Conservation (phyloP, 129 eudicot genomes). For the Glebionis coronaria region DNA sequence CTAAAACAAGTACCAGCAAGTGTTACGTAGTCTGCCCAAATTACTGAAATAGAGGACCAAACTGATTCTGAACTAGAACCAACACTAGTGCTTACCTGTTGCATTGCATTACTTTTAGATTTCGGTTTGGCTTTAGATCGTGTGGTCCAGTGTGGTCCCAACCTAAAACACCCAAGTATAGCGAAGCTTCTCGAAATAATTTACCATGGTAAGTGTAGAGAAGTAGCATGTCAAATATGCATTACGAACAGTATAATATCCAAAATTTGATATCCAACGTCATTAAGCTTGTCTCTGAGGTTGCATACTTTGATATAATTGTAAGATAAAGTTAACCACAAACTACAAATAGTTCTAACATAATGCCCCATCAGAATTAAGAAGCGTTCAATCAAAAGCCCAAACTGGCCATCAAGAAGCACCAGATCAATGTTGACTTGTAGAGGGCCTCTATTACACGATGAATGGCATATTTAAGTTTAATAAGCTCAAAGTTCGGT, state of each 20-base stretch:
- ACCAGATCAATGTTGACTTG: neutral
- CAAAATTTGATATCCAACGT: neutral
- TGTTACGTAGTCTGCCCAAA: too few relatives aligned
- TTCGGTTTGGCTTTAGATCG: neutral
- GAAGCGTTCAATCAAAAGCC: neutral
- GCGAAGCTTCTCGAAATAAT: neutral
- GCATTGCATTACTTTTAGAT: neutral
- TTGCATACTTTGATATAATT: constrained; percentile 9
- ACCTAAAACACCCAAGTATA: neutral
- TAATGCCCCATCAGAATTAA: neutral
- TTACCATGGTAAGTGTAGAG: neutral
- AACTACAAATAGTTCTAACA: neutral
- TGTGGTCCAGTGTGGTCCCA: too few relatives aligned
- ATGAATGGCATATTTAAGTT: constrained; percentile 10
- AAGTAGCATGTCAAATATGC: neutral
- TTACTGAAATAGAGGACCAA: too few relatives aligned
- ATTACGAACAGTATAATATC: neutral
- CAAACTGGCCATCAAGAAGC: neutral
- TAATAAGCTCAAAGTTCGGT: constrained; percentile 30
- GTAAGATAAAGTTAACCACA: neutral
- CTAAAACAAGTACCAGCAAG: too few relatives aligned
- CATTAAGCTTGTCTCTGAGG: neutral
- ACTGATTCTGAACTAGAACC: too few relatives aligned
- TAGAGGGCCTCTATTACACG: neutral
- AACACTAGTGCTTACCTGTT: neutral